Percentiles rank a stretch among this genome's conserved stretches.
These are phyloP conservation scores for Escallonia herrerae DNA, from an alignment of 129 eudicot genomes.

Conservation along the genomic window DNA sequence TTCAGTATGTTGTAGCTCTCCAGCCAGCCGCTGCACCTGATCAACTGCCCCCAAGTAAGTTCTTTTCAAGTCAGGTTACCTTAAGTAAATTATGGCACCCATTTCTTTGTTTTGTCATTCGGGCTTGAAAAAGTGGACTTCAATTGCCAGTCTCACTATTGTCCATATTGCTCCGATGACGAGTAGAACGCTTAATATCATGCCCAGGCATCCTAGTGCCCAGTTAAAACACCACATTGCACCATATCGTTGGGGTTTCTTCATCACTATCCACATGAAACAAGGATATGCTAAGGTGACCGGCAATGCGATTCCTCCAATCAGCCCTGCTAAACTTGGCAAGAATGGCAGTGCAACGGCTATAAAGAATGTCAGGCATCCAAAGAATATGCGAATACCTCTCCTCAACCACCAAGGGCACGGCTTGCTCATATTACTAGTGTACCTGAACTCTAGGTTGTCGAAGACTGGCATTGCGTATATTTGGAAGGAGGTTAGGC, in stretches of 20 bases:
- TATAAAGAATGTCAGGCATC: constrained; percentile 43
- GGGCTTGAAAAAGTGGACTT: constrained; percentile 55
- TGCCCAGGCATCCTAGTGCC: constrained; percentile 47
- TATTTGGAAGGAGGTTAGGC: constrained; percentile 57
- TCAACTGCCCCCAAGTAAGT: neutral
- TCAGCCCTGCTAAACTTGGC: constrained; percentile 44
- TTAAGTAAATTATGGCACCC: neutral
- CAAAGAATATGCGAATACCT: constrained; percentile 39
- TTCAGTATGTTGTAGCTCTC: neutral
- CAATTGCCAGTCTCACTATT: constrained; percentile 30
- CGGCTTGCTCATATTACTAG: constrained; percentile 29
- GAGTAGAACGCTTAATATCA: constrained; percentile 37
- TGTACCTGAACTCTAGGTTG: constrained; percentile 46
- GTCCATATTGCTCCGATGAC: constrained; percentile 30
- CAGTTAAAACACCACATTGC: constrained; percentile 46
- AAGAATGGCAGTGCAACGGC: constrained; percentile 53
- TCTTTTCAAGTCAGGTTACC: neutral
- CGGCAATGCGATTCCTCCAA: constrained; percentile 56
- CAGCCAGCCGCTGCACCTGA: neutral
- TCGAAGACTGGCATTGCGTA: constrained; percentile 62
- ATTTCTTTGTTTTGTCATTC: neutral
- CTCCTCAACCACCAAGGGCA: constrained; percentile 46
- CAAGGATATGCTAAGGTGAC: constrained; percentile 66
- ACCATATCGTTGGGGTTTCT: constrained; percentile 32
- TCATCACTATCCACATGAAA: constrained; percentile 58